Base-by-base conservation (phyloP, 2,329 filamentous ascomycete genomes). In the Coleophoma crateriformis region DNA sequence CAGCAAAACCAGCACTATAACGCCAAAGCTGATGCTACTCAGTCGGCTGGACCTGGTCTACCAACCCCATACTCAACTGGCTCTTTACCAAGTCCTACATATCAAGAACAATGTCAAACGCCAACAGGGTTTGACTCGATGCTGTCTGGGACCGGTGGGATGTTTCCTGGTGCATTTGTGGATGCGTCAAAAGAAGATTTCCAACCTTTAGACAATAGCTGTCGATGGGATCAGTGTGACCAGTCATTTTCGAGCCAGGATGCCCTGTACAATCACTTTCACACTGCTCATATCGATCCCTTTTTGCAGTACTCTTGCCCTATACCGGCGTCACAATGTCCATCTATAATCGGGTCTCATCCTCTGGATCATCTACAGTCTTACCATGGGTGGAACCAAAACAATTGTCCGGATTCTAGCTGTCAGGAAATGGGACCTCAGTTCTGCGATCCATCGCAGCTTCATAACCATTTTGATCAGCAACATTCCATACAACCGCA, bases 21-120 rank as follows among this genome's bases (percentile, higher is more conserved):
- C 5, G 27, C 27, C 8, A 27, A 27, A 2, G 27, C 8, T 27
- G 27, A 88, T 88, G 65, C 82, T 37, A 38, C 35, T 14, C 35
- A 14, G 35, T 11, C 35, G 15, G 13, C 12, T 3, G 35, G 35
- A 38, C 13, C 12, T n/a, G 35, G 35, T 38, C 35, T 38, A n/a
- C 14, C 35, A 7, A 44, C 41, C 1, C 41, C 41, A 14, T 32
- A 44, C 10, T 44, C 41, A n/a, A 33, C 27, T 14, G 41, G 41
- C 20, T 27, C 13, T 14, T 15, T 32, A 12, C 12, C 41, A 44
- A 44, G 19, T 15, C 41, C 41, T 44, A n/a, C 41, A 22, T 44
- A 32, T 44, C 41, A 27, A n/a, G 10, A 32, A 12, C 27, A 22
- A 33, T 12, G n/a, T 3, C 41, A 27, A 27, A 20, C 41, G 17